Evolutionary conservation across 2,329 filamentous ascomycete genomes (phyloP).

Genomic region (Exophiala calicioides): DNA sequence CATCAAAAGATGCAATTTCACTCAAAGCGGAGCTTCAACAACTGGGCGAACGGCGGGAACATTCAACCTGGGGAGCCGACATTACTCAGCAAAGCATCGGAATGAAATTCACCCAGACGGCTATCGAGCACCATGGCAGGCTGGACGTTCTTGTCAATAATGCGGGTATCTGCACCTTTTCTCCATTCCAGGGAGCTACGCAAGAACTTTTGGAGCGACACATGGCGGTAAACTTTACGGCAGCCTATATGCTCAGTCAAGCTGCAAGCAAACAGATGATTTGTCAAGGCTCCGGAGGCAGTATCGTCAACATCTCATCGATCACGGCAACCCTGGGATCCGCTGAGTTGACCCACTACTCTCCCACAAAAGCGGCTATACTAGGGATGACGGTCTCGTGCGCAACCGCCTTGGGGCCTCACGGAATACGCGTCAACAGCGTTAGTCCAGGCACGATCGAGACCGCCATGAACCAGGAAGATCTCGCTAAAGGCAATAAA

Average conservation of each 20-base stretch:
- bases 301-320: slow-evolving; percentile 24
- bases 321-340: slow-evolving; percentile 14
- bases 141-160: slow-evolving; percentile 29
- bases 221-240: slow-evolving; percentile 43
- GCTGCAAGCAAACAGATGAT: slow-evolving; percentile 54
- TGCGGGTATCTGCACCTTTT: slow-evolving; percentile 37
- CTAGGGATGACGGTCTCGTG: slow-evolving; percentile 12
- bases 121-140: no score
- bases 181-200: slow-evolving; percentile 7
- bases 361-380: slow-evolving; percentile 11
- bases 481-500: slow-evolving; percentile 33
- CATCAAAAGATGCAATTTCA: slow-evolving; percentile 2
- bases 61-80: no score
- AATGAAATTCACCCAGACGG: no score
- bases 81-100: no score
- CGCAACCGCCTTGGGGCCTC: slow-evolving; percentile 41
- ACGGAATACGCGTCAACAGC: slow-evolving; percentile 51
- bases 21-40: slow-evolving; percentile 7
- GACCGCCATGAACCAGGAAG: slow-evolving; percentile 47
- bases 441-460: slow-evolving; percentile 48
- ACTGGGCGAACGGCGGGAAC: no score
- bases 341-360: slow-evolving; percentile 11
- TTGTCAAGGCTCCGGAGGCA: slow-evolving; percentile 44
- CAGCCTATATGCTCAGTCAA: slow-evolving; percentile 50
- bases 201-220: slow-evolving; percentile 9